phyloP scores from a whole-genome alignment of 2,329 filamentous ascomycete species.

The Calonectria pteridis region DNA sequence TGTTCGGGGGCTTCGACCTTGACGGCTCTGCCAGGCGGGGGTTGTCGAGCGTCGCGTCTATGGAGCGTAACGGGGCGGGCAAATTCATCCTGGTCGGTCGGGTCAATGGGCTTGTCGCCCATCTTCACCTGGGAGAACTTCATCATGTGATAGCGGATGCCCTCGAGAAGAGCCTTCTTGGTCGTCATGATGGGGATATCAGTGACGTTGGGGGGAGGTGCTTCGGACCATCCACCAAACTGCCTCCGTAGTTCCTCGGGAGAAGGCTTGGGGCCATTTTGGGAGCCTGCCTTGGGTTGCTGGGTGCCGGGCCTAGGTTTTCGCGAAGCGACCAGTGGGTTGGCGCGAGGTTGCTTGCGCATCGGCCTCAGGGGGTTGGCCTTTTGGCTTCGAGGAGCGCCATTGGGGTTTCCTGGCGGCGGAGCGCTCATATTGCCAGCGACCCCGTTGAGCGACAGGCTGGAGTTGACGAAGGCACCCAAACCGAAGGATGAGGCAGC shows the following conservation, averaged over 20 bases:
- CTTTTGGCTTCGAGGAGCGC: constrained; percentile 46
- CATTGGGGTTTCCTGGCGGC: constrained; percentile 52
- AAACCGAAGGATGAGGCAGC: constrained; percentile 25
- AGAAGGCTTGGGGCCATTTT: constrained; percentile 48
- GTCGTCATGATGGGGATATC: constrained; percentile 82
- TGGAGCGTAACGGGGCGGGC: constrained; percentile 90
- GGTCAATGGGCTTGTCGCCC: constrained; percentile 74
- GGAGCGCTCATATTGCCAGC: constrained; percentile 58
- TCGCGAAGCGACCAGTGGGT: constrained; percentile 75
- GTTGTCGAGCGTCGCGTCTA: constrained; percentile 84
- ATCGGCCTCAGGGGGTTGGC: constrained; percentile 55
- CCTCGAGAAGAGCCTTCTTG: constrained; percentile 83
- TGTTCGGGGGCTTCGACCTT: constrained; percentile 67
- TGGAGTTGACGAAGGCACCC: constrained; percentile 12
- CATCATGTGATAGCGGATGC: constrained; percentile 88
- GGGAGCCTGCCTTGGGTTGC: constrained; percentile 33
- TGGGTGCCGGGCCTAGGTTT: constrained; percentile 44
- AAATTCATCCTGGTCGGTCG: constrained; percentile 80
- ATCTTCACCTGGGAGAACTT: constrained; percentile 75
- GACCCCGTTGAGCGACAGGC: constrained; percentile 1
- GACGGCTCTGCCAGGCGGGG: constrained; percentile 71
- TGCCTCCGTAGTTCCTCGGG: constrained; percentile 59
- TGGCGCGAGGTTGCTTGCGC: constrained; percentile 59
- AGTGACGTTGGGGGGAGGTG: constrained; percentile 62
- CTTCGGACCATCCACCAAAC: constrained; percentile 70